These are phyloP conservation scores for Nemania sp. DNA, from an alignment of 2,329 filamentous ascomycete genomes.

Conservation along the genomic window DNA sequence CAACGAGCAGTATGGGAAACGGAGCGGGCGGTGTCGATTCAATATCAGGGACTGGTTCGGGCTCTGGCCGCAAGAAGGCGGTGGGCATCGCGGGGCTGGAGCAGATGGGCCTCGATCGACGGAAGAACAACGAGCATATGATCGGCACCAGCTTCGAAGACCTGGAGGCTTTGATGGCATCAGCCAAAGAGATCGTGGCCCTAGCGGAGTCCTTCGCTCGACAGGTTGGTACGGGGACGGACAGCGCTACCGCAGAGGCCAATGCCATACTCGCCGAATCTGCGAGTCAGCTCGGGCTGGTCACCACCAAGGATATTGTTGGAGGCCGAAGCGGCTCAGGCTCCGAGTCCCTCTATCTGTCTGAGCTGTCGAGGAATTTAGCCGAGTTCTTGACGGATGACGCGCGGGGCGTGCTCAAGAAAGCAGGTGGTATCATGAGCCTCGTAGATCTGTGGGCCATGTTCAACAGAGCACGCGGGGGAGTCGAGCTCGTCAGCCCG, in stretches of 20 bases:
- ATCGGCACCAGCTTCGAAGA: conserved; percentile 96
- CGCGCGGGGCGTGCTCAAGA: conserved; percentile 73
- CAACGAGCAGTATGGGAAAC: conserved; percentile 57
- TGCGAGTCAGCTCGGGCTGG: conserved; percentile 79
- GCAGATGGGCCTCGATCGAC: conserved; percentile 78
- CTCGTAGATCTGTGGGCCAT: conserved; percentile 91
- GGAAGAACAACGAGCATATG: conserved; percentile 89
- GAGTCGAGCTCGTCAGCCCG: conserved; percentile 92
- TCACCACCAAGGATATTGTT: conserved; percentile 96
- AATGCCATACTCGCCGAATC: conserved; percentile 79
- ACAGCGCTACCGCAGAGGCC: conserved; percentile 68
- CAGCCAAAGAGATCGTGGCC: conserved; percentile 92
- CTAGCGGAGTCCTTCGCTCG: conserved; percentile 86
- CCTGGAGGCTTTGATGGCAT: conserved; percentile 94
- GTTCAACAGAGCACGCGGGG: conserved; percentile 90
- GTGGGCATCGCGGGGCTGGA: conserved; percentile 93
- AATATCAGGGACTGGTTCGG: conserved; percentile 33
- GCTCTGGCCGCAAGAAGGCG: conserved; percentile 56
- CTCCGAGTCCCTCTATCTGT: conserved; percentile 84
- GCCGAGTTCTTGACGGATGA: conserved; percentile 92
- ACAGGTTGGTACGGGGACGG: conserved; percentile 61
- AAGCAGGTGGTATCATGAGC: conserved; percentile 84
- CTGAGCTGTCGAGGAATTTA: conserved; percentile 80
- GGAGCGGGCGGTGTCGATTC: conserved; percentile 45
- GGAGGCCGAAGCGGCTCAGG: conserved; percentile 66